phyloP scores from a whole-genome alignment of 2,329 filamentous ascomycete species.

The Septoria linicola region DNA sequence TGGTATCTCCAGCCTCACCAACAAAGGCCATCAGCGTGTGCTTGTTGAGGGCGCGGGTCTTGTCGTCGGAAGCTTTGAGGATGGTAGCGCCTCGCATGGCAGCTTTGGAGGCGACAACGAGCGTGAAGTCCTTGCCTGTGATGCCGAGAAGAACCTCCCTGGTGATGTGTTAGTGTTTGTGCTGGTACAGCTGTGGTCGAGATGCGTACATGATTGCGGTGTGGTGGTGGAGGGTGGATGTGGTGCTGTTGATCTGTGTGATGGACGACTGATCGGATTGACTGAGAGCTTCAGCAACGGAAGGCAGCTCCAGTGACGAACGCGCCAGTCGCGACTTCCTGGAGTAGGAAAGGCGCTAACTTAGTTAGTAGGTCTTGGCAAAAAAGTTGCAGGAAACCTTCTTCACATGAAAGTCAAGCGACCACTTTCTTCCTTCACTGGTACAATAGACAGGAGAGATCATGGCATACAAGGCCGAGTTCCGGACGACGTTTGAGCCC shows the following conservation, averaged over 20 bases:
- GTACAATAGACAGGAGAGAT: background rate
- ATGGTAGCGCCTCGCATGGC: slow-evolving; percentile 96
- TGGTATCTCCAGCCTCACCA: slow-evolving; percentile 92
- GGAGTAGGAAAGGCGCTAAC: background rate
- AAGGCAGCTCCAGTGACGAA: slow-evolving; percentile 11
- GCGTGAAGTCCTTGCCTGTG: slow-evolving; percentile 98
- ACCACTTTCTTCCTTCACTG: too few relatives aligned
- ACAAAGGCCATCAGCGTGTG: slow-evolving; percentile 93
- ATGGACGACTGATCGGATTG: slow-evolving; percentile 8
- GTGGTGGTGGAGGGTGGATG: background rate
- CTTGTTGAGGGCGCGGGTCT: slow-evolving; percentile 89
- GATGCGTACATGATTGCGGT: slow-evolving; percentile 26
- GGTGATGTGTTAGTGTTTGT: slow-evolving; percentile 7
- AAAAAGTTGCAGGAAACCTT: slow-evolving; percentile 12
- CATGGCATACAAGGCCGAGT: slow-evolving; percentile 56
- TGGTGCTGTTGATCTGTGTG: slow-evolving; percentile 7
- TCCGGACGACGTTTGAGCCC: slow-evolving; percentile 87
- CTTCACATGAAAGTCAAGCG: slow-evolving; percentile 22
- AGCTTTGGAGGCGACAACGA: slow-evolving; percentile 96
- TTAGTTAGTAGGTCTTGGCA: background rate
- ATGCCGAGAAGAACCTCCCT: slow-evolving; percentile 99
- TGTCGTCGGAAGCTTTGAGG: slow-evolving; percentile 93
- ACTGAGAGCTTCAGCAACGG: background rate
- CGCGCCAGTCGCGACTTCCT: background rate
- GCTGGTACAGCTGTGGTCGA: background rate